Conservation (phyloP, 345 rosid genomes). For the Brassica rapa region DNA sequence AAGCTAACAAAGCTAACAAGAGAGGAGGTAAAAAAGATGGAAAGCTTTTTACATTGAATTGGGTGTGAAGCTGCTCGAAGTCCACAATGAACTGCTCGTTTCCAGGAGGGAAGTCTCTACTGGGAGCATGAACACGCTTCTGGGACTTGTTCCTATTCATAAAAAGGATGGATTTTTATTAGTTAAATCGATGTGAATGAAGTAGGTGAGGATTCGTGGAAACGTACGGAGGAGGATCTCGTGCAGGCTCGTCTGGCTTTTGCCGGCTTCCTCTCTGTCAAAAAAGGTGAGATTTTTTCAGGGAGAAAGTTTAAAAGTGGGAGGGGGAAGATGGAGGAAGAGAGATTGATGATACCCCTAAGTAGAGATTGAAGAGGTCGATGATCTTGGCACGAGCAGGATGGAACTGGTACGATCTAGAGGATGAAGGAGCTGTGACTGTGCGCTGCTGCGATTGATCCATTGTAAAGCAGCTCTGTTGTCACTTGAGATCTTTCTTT, state of each 20-base stretch:
- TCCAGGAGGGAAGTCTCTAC: constrained; percentile 82
- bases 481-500: neutral
- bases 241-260: constrained; percentile 67
- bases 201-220: neutral
- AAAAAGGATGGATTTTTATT: neutral
- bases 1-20: constrained; percentile 7
- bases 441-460: constrained; percentile 72
- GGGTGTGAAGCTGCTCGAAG: constrained; percentile 83
- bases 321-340: neutral
- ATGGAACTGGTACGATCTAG: constrained; percentile 72
- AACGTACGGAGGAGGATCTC: constrained; percentile 87
- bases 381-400: constrained; percentile 73
- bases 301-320: neutral
- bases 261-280: constrained; percentile 72
- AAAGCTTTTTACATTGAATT: constrained; percentile 58
- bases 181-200: neutral
- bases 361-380: constrained; percentile 88
- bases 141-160: constrained; percentile 74
- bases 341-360: constrained; percentile 63
- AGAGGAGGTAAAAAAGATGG: neutral
- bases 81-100: constrained; percentile 88
- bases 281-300: neutral
- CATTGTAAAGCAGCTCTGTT: constrained; percentile 42
- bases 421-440: constrained; percentile 49
- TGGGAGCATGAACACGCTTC: constrained; percentile 82